These are phyloP conservation scores for Vigna trinervia DNA, from an alignment of 306 rosid genomes.

Conservation along the genomic window DNA sequence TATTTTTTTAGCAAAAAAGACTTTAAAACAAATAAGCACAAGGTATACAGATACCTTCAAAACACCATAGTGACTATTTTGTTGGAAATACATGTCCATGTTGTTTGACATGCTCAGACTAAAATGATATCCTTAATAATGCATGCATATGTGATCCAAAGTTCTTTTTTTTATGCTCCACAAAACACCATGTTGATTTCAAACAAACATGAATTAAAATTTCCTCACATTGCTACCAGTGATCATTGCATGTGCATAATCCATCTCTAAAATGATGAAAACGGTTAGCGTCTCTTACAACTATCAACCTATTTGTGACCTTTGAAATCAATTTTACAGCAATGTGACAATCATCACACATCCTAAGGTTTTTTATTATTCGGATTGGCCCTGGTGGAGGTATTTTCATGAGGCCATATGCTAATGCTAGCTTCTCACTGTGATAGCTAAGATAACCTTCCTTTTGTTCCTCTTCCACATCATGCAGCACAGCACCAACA, in stretches of 20 bases:
- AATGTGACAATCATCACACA: constrained; percentile 85
- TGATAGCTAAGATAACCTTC: constrained; percentile 76
- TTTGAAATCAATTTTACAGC: constrained; percentile 73
- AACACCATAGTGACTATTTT: not conserved
- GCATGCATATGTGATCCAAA: too few species aligned
- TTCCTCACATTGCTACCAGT: constrained; percentile 59
- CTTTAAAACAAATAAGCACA: too few species aligned
- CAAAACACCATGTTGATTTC: constrained; percentile 2
- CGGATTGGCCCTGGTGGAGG: constrained; percentile 75
- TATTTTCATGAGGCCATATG: constrained; percentile 71
- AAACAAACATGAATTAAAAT: not conserved
- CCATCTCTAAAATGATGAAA: constrained; percentile 86
- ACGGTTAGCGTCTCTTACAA: constrained; percentile 77
- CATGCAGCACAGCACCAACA: constrained; percentile 62
- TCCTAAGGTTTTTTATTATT: constrained; percentile 75
- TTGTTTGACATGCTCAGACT: not conserved
- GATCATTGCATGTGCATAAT: constrained; percentile 65
- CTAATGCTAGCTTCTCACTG: constrained; percentile 85
- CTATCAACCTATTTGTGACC: constrained; percentile 60
- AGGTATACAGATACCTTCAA: not conserved
- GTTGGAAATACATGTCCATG: not conserved
- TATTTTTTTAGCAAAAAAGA: too few species aligned
- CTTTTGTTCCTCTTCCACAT: constrained; percentile 80
- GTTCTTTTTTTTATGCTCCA: not conserved
- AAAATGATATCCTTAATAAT: too few species aligned